Conservation (phyloP, 768 basidiomycete species). For the Russula dissimulans region DNA sequence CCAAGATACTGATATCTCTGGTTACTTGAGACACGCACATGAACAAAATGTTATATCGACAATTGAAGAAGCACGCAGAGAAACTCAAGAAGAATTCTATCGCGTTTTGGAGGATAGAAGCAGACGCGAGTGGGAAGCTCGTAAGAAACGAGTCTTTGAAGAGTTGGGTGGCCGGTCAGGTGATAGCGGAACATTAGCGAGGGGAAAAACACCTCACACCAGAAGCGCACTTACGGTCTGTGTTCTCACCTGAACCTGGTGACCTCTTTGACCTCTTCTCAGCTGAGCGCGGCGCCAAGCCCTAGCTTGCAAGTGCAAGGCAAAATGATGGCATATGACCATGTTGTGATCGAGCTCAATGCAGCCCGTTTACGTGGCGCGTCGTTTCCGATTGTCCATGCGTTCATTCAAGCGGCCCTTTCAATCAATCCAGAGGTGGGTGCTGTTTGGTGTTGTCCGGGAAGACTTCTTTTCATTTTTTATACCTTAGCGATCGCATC, state of each 20-base stretch:
- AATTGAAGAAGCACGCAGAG: conserved; percentile 80
- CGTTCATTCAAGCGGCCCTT: conserved; percentile 57
- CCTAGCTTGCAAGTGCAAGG: conserved; percentile 74
- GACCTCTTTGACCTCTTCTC: conserved; percentile 7
- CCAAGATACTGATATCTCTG: conserved; percentile 89
- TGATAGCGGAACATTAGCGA: conserved; percentile 46
- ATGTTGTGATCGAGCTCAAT: conserved; percentile 71
- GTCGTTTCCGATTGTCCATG: conserved; percentile 69
- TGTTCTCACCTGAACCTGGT: conserved; percentile 12
- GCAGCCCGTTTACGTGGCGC: conserved; percentile 57
- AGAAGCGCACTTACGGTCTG: conserved; percentile 47
- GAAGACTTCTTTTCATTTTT: neutral
- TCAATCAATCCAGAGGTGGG: conserved; percentile 51
- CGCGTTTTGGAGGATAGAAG: conserved; percentile 66
- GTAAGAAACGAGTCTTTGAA: conserved; percentile 84
- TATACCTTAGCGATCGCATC: conserved; percentile 37
- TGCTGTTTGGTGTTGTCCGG: neutral
- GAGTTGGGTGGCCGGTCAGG: conserved; percentile 67
- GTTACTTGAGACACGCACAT: conserved; percentile 90
- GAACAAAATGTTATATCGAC: conserved; percentile 92
- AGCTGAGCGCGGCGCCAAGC: conserved; percentile 43
- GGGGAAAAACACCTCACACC: conserved; percentile 53
- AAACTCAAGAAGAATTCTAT: conserved; percentile 82
- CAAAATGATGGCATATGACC: conserved; percentile 95
- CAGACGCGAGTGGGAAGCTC: conserved; percentile 79